phyloP scores from a whole-genome alignment of 345 rosid genomes.

The Corchorus olitorius region DNA sequence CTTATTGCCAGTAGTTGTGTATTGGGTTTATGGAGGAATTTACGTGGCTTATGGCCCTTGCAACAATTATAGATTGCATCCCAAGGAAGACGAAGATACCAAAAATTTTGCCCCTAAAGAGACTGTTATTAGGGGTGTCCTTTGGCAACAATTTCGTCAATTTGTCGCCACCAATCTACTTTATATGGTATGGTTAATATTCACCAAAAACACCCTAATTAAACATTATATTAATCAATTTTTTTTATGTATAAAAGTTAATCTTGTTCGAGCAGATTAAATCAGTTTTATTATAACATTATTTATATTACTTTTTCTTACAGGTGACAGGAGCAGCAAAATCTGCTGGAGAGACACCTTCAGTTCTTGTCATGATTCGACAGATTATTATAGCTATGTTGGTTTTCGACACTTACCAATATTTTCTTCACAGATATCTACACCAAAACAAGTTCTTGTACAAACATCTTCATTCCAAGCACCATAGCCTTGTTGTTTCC shows the following conservation, averaged over 20 bases:
- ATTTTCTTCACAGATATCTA: conserved; percentile 15
- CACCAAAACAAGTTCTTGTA: conserved; percentile 20
- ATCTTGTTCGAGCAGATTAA: no score
- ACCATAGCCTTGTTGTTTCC: conserved; percentile 10
- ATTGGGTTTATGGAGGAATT: conserved; percentile 85
- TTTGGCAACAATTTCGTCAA: conserved; percentile 77
- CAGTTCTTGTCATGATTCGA: not conserved
- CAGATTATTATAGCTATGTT: conserved; percentile 6
- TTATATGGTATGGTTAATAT: conserved; percentile 49
- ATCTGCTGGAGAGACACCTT: conserved; percentile 8
- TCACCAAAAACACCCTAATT: not conserved
- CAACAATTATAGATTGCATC: conserved; percentile 75
- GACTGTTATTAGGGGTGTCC: conserved; percentile 78
- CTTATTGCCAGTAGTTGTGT: conserved; percentile 69
- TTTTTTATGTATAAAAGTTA: no score
- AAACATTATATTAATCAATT: no score
- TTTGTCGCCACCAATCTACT: conserved; percentile 76
- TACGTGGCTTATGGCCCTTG: conserved; percentile 53
- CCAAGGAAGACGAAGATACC: conserved; percentile 71
- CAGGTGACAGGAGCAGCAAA: conserved; percentile 4
- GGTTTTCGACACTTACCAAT: conserved; percentile 21
- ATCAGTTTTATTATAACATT: no score
- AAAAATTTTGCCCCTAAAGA: conserved; percentile 78
- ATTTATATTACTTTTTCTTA: no score
- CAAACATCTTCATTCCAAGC: conserved; percentile 18